phyloP scores from a whole-genome alignment of 2,329 filamentous ascomycete species.

The Lasiodiplodia sp. region DNA sequence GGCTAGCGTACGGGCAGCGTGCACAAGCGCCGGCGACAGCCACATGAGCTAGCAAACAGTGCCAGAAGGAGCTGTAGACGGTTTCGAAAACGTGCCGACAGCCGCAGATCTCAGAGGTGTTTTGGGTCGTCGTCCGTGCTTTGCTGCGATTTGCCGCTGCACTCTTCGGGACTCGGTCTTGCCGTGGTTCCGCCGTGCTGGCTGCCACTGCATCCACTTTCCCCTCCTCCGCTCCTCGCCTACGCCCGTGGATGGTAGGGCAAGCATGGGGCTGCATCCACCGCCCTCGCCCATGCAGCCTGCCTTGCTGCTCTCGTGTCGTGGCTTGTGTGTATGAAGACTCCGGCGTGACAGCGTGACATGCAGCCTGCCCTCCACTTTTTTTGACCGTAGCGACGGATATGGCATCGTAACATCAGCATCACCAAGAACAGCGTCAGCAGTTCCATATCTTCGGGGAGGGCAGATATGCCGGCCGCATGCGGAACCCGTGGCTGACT shows the following conservation, averaged over 20 bases:
- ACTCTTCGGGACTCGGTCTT: conserved; percentile 2
- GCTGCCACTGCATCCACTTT: background rate
- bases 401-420: background rate
- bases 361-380: conserved; percentile 11
- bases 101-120: conserved; percentile 8
- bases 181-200: conserved; percentile 3
- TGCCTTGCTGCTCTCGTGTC: conserved; percentile 1
- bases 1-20: conserved; percentile 1
- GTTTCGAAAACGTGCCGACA: background rate
- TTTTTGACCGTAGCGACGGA: background rate
- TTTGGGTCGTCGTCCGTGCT: conserved; percentile 5
- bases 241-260: conserved; percentile 6
- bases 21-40: background rate
- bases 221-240: conserved; percentile 1
- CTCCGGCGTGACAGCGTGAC: conserved; percentile 17
- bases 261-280: conserved; percentile 10
- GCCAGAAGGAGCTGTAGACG: conserved; percentile 4
- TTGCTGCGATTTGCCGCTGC: conserved; percentile 1
- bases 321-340: background rate
- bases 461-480: background rate
- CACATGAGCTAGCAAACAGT: conserved; percentile 1
- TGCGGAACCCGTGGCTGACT: background rate
- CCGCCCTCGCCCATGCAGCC: conserved; percentile 15
- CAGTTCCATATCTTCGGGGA: background rate
- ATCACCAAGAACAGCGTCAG: background rate